Base-by-base conservation (phyloP, 2,329 filamentous ascomycete species). In the Leptoxyphium fumago region DNA sequence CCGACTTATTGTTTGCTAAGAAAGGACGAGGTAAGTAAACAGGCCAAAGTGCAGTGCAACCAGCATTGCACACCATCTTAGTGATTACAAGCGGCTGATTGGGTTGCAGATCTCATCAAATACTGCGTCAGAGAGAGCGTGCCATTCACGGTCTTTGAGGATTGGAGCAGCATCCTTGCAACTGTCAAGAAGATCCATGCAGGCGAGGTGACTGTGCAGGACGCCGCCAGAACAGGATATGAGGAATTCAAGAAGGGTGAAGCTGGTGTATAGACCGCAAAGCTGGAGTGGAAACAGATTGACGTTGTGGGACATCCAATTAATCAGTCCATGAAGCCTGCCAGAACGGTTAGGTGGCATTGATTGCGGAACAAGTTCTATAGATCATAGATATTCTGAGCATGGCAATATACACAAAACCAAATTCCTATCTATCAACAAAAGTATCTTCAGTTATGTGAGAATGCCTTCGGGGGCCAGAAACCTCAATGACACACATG, bases 1-100 rank as follows among this genome's bases (percentile, higher is more conserved):
- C 88, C 2, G 87, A 96, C 61, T 67, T 96, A 43, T 71, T 96
- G 30, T 96, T 96, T 58, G 89, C 89, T 43, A 95, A 95, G 72
- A 81, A 83, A 51, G 89, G 86, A 17, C 80, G 85, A 62, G 84
- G 83, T 86, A 68, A 55, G 72, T 45, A 57, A 28, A 39, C 36
- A 14, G 4, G 38, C 30, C 29, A 32, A 32, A 26, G 21, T 26
- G 21, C 21, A 26, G 21, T 3, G 21, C 21, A 26, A 7, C 21
- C 21, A 3, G 21, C 7, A 26, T 3, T 26, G 21, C 21, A 26
- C 21, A 26, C 3, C 21, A 26, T 26, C 21, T 26, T 26, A 26
- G 21, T 26, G 4, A 26, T 4, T 7, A 26, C 21, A 26, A 26
- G 21, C 21, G 21, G 21, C 21, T 26, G 7, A 26, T 26, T 38